Conservation (phyloP, 2,329 filamentous ascomycete genomes). For the Purpureocillium lavendulum region DNA sequence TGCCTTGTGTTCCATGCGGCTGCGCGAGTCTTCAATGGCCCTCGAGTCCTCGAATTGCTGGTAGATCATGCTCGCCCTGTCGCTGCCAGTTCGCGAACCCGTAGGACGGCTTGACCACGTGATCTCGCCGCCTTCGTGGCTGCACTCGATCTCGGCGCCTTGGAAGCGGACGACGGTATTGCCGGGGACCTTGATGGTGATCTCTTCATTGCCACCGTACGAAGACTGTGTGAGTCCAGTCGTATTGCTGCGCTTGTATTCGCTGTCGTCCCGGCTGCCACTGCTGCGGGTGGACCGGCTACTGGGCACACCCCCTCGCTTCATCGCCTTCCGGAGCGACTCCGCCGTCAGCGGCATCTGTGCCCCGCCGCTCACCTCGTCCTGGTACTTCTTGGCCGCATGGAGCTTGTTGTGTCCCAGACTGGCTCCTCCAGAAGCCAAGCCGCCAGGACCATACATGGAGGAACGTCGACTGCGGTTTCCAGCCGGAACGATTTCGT, state of each 20-base stretch:
- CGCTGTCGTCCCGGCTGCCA: constrained; percentile 54
- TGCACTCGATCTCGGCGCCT: constrained; percentile 49
- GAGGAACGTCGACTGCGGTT: constrained; percentile 29
- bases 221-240: constrained; percentile 50
- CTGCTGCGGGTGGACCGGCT: constrained; percentile 51
- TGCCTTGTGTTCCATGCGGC: constrained; percentile 32
- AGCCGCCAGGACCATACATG: constrained; percentile 23
- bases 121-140: constrained; percentile 50
- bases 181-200: constrained; percentile 53
- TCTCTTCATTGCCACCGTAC: constrained; percentile 39
- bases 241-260: constrained; percentile 52
- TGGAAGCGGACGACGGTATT: constrained; percentile 47
- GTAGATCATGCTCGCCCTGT: constrained; percentile 40
- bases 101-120: constrained; percentile 35
- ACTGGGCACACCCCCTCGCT: constrained; percentile 36
- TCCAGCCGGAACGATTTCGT: constrained; percentile 30
- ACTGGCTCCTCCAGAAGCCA: constrained; percentile 8
- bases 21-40: constrained; percentile 30
- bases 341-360: constrained; percentile 46
- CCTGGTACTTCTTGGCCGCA: constrained; percentile 38
- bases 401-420: constrained; percentile 29
- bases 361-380: constrained; percentile 37
- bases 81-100: constrained; percentile 36
- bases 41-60: constrained; percentile 34
- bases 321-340: constrained; percentile 40